A percentile compares a stretch with the other conserved stretches of the same genome.
Conservation (phyloP, 2,329 filamentous ascomycete genomes). For the Colletotrichum sp. region DNA sequence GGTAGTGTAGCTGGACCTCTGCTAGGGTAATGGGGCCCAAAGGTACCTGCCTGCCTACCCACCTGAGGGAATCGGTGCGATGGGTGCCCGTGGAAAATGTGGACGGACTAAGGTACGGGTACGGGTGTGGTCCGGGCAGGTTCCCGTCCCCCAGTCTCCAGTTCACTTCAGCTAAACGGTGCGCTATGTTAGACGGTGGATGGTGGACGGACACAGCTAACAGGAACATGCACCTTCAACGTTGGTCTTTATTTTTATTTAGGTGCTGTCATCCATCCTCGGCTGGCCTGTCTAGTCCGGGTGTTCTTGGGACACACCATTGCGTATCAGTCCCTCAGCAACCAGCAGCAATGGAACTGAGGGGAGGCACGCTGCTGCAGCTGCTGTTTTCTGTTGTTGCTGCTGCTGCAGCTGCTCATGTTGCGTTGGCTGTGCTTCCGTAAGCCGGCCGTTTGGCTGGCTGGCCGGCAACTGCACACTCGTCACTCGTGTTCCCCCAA, state of each 20-base stretch:
- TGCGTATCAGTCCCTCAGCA: background rate
- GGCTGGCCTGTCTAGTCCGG: background rate
- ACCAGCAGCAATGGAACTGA: background rate
- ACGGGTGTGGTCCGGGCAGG: background rate
- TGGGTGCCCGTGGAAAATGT: background rate
- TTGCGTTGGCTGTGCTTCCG: slow-evolving; percentile 14
- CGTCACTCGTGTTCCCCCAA: slow-evolving; percentile 1
- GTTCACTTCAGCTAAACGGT: background rate
- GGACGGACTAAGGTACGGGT: background rate
- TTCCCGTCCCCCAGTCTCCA: background rate
- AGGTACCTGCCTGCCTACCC: background rate
- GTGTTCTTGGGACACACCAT: background rate
- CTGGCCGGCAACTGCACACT: background rate
- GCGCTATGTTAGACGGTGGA: background rate
- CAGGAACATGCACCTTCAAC: background rate
- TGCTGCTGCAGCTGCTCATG: background rate
- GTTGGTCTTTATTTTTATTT: background rate
- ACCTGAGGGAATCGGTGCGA: background rate
- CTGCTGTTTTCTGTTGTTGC: background rate
- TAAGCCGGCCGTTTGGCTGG: background rate
- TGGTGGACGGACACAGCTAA: background rate
- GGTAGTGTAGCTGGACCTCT: background rate
- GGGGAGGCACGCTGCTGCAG: background rate
- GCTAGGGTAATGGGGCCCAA: background rate
- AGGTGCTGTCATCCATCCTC: background rate